Conservation (phyloP, 768 basidiomycete genomes). For the Sarcodon aspratus region DNA sequence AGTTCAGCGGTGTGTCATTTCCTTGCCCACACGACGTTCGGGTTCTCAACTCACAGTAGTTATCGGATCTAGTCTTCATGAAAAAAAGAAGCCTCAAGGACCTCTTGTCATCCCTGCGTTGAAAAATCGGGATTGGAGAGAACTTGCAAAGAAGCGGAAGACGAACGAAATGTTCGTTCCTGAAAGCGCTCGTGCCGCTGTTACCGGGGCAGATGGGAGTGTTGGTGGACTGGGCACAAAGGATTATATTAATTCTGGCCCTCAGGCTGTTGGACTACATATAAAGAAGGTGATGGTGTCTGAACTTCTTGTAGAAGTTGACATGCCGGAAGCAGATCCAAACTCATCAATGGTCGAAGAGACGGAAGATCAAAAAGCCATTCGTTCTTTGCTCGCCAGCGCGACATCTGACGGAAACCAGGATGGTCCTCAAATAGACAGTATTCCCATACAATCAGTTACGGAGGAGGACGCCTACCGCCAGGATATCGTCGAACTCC, state of each 20-base stretch:
- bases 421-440: constrained; percentile 32
- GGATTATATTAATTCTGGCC: constrained; percentile 70
- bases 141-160: constrained; percentile 57
- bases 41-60: constrained; percentile 72
- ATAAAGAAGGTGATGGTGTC: constrained; percentile 22
- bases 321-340: constrained; percentile 10
- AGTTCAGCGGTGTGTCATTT: constrained; percentile 72
- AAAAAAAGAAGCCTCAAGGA: constrained; percentile 34
- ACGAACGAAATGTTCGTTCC: constrained; percentile 51
- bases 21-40: constrained; percentile 14
- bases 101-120: constrained; percentile 82
- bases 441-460: constrained; percentile 37
- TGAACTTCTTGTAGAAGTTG: constrained; percentile 15
- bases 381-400: constrained; percentile 66
- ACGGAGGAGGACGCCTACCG: constrained; percentile 79
- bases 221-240: constrained; percentile 67
- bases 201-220: constrained; percentile 57
- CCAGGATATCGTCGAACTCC: constrained; percentile 74
- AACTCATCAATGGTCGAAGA: constrained; percentile 20
- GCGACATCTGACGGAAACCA: constrained; percentile 29
- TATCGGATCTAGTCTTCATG: constrained; percentile 27
- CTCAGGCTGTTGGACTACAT: constrained; percentile 60
- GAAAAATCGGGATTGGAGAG: constrained; percentile 87
- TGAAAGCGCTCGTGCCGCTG: constrained; percentile 34
- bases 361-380: constrained; percentile 70